Base-by-base conservation (phyloP, 345 rosid species). In the Psidium guajava region DNA sequence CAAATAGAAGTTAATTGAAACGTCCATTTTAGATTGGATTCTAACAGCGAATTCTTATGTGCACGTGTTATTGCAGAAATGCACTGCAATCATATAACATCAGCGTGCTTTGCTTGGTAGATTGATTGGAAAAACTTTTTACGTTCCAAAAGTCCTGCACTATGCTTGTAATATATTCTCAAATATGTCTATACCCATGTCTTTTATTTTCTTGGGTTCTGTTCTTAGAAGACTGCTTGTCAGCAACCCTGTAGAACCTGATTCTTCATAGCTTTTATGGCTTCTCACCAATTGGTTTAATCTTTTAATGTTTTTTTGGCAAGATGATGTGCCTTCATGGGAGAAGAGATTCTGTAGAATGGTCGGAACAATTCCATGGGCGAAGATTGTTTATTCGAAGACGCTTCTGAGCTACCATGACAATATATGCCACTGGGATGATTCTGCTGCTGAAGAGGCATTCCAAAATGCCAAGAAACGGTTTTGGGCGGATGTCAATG, bases 381-480 rank as follows among this genome's bases (percentile, higher is more conserved):
- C 84, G 84, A 93, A 93, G 90, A 88, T 95, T 55, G 91, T 93
- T 11, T 93, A 90, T 86, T 87, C 93, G 44, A 87, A 84, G 88
- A 83, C 83, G 54, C 91, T 88, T 69, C 91, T 91, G 89, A 88
- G 83, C 83, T 93, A 89, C 82, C 89, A 89, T 47, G 90, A 90
- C 74, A 89, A 88, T 82, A 88, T 95, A 11, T 89, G 91, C 82
- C 89, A 90, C 81, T 96, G 97, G 98, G 89, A 96, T 86, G 98
- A 94, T 84, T 92, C 94, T 24, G 98, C 98, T 18, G 94, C 94
- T 27, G 86, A 92, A 91, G 96, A 95, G 88, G 97, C 98, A 82
- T 95, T 97, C 86, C 93, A 87, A 54, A 90, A 85, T 87, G 95
- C 95, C 51, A 95, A 95, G 89, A 86, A 81, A 5, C 94, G 94